Base-by-base conservation (phyloP, 345 rosid genomes). In the Arabis hirsuta region DNA sequence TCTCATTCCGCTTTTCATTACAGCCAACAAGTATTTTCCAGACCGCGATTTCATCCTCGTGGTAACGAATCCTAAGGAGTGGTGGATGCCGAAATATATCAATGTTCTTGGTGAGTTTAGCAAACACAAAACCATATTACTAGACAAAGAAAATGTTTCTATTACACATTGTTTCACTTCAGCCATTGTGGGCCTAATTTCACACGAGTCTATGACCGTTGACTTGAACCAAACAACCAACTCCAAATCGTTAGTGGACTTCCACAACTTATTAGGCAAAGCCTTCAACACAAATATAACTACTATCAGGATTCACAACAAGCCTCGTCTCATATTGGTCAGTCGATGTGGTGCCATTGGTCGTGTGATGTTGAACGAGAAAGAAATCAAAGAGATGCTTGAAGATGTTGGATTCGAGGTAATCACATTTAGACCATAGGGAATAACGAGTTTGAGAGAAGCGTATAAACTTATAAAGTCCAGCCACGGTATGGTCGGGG, bases 1-100 rank as follows among this genome's bases (percentile, higher is more conserved):
- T 9, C 62, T 86, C 73, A 72, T 91, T 54, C 89, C 92, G 10
- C 89, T 89, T 52, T 86, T 81, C 62, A 82, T 85, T 83, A 89
- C 94, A 60, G 73, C 76, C 5, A 59, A 74, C 3, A 52, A 86
- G 2, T 12, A 82, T 3, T 78, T 74, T 55, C 80, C 79, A 0
- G 38, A 77, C 61, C 82, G 61, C n/a, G 78, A 89, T n/a, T 51
- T 89, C 65, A 16, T 85, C 59, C 38, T 88, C 2, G 87, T 85
- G 13, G 74, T 89, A 16, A 51, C 58, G 3, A 47, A 76, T 19
- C 76, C 82, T 20, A 81, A 68, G 29, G 78, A 74, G 31, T 84
- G 92, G 94, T 92, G 94, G 97, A n/a, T 84, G 42, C 14, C 69
- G 2, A 85, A 76, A 76, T 88, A 83, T 61, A 69, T 31, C 11